Percentiles rank a stretch among this genome's conserved stretches.
phyloP scores from a whole-genome alignment of 1,284 basidiomycete species.

The Vanrija pseudolonga region DNA sequence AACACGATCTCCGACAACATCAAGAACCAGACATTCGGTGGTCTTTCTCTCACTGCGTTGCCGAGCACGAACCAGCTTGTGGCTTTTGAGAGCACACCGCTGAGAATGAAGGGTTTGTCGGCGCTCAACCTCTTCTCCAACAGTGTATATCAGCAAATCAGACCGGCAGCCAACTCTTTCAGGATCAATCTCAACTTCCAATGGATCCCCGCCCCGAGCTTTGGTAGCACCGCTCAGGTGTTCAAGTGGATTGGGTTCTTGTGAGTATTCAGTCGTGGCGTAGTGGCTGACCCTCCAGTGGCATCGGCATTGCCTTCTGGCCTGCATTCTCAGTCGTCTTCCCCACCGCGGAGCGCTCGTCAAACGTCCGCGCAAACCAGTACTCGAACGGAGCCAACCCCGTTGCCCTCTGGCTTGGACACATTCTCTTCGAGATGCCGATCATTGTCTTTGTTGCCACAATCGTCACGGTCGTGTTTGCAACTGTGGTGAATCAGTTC shows the following conservation, averaged over 20 bases:
- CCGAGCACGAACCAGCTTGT: constrained; percentile 23
- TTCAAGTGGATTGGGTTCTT: constrained; percentile 37
- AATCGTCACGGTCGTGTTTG: constrained; percentile 62
- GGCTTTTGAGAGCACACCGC: constrained; percentile 1
- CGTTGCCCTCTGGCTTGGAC: constrained; percentile 71
- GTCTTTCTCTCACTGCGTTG: constrained; percentile 58
- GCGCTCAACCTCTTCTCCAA: constrained; percentile 67
- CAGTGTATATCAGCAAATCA: constrained; percentile 59
- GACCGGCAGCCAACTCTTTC: constrained; percentile 53
- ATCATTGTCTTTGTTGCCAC: constrained; percentile 59
- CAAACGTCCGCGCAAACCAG: constrained; percentile 66
- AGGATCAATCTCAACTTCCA: constrained; percentile 63
- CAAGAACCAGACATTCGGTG: constrained; percentile 57
- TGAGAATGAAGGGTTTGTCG: constrained; percentile 52
- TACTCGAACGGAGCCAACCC: constrained; percentile 70
- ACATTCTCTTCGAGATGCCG: constrained; percentile 68
- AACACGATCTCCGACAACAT: constrained; percentile 54
- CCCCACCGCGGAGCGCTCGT: constrained; percentile 60
- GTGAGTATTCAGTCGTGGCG: constrained; percentile 10
- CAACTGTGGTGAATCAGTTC: constrained; percentile 59
- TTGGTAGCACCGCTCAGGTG: constrained; percentile 24
- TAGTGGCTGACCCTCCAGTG: constrained; percentile 13
- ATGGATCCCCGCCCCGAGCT: constrained; percentile 25
- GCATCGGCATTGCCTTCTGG: constrained; percentile 57
- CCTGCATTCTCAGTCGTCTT: constrained; percentile 76